Evolutionary conservation across 2,329 filamentous ascomycete genomes (phyloP).

Genomic region (Epichloe baconii): DNA sequence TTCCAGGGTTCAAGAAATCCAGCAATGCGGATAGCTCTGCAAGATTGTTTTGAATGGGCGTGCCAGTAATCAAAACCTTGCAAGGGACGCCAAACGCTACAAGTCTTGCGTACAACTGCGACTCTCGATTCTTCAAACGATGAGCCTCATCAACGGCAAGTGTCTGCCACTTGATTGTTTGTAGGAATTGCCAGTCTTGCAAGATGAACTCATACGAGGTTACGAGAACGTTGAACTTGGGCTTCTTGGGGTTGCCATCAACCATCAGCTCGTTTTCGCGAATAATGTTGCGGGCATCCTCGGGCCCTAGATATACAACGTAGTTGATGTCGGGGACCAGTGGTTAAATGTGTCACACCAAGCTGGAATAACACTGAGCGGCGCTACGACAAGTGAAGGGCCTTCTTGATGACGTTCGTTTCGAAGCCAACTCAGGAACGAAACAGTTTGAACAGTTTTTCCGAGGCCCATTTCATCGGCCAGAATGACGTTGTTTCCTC

Average conservation of each 20-base stretch:
- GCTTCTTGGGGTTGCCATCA: conserved; percentile 73
- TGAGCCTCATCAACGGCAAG: conserved; percentile 95
- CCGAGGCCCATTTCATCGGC: conserved; percentile 98
- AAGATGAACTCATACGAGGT: conserved; percentile 97
- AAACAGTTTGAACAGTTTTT: conserved; percentile 94
- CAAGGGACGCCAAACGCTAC: conserved; percentile 78
- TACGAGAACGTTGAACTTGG: conserved; percentile 94
- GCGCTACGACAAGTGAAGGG: conserved; percentile 93
- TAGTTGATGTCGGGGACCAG: conserved; percentile 94
- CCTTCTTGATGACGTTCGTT: conserved; percentile 84
- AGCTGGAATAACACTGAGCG: conserved; percentile 89
- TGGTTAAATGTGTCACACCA: conserved; percentile 97
- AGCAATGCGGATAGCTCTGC: conserved; percentile 84
- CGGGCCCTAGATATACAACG: conserved; percentile 88
- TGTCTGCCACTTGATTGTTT: conserved; percentile 93
- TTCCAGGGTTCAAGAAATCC: conserved; percentile 94
- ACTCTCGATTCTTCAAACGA: conserved; percentile 90
- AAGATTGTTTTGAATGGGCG: conserved; percentile 93
- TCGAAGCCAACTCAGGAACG: conserved; percentile 93
- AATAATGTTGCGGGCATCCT: conserved; percentile 74
- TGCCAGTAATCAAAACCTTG: conserved; percentile 88
- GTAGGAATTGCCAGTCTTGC: conserved; percentile 69
- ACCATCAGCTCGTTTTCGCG: conserved; percentile 80
- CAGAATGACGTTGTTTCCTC: conserved; percentile 87
- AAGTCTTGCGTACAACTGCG: conserved; percentile 78